Conservation (phyloP, 2,329 filamentous ascomycete genomes). For the Huntiella moniliformis region DNA sequence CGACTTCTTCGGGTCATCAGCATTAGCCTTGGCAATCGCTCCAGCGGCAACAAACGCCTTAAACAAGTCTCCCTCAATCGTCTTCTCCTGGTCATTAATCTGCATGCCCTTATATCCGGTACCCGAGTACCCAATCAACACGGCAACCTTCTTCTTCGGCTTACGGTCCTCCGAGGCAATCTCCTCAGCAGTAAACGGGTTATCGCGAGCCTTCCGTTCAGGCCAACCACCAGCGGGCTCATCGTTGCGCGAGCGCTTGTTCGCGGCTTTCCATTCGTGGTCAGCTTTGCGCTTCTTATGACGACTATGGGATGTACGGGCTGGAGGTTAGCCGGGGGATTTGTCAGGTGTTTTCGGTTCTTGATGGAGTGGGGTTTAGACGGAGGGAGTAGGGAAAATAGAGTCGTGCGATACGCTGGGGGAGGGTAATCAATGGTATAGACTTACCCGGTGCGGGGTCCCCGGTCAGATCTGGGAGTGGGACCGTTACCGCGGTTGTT, state of each 20-base stretch:
- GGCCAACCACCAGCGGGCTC: conserved; percentile 10
- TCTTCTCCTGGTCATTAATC: conserved; percentile 65
- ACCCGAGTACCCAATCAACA: conserved; percentile 87
- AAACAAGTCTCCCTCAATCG: conserved; percentile 92
- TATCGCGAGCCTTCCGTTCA: conserved; percentile 16
- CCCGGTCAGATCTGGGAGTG: conserved; percentile 6
- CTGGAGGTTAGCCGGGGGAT: conserved; percentile 8
- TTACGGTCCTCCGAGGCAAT: conserved; percentile 71
- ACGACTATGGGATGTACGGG: conserved; percentile 3
- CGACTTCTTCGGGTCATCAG: conserved; percentile 90
- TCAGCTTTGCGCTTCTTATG: conserved; percentile 12
- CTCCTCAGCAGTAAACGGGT: conserved; percentile 52
- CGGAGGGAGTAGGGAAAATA: background rate
- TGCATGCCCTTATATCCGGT: conserved; percentile 97
- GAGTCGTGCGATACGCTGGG: background rate
- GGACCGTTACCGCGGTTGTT: conserved; percentile 1
- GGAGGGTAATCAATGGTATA: no score
- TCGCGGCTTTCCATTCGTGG: conserved; percentile 8
- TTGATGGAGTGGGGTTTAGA: background rate
- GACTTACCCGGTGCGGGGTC: conserved; percentile 10
- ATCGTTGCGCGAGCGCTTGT: conserved; percentile 11
- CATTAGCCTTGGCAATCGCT: conserved; percentile 91
- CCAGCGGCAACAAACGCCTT: conserved; percentile 76
- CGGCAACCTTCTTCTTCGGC: conserved; percentile 91
- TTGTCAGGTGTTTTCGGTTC: conserved; percentile 5